Evolutionary conservation across 2,329 filamentous ascomycete genomes (phyloP).

Genomic region (Penicillium frequentans): DNA sequence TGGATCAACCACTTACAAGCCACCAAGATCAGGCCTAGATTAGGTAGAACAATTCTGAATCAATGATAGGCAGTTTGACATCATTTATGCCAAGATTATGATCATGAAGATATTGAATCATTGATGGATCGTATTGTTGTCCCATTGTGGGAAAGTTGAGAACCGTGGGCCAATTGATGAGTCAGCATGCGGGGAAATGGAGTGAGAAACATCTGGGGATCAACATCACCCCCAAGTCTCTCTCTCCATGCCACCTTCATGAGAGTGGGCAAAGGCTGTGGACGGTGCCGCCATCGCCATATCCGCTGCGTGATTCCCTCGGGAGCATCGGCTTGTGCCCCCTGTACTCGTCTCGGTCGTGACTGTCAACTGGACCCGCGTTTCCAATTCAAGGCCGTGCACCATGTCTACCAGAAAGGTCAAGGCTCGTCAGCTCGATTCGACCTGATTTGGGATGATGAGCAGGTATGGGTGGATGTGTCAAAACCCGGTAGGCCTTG

Average conservation of each 20-base stretch:
- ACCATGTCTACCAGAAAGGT: constrained; percentile 35
- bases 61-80: not conserved
- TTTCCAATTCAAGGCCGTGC: constrained; percentile 35
- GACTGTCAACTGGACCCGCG: constrained; percentile 33
- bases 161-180: not conserved
- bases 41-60: not conserved
- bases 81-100: not conserved
- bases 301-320: constrained; percentile 32
- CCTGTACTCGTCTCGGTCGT: constrained; percentile 30
- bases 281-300: constrained; percentile 37
- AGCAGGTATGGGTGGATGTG: constrained; percentile 34
- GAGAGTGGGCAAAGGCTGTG: constrained; percentile 37
- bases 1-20: not conserved
- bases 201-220: not conserved
- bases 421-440: constrained; percentile 27
- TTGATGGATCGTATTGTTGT: not conserved
- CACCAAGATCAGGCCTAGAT: not conserved
- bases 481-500: constrained; percentile 24
- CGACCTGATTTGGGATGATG: constrained; percentile 31
- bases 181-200: not conserved
- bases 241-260: constrained; percentile 15
- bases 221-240: not conserved
- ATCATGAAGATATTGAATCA: not conserved
- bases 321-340: constrained; percentile 30
- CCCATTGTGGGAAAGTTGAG: not conserved